A percentile compares a stretch with the other conserved stretches of the same genome.
These are phyloP conservation scores for Penicillium mononematosum DNA, from an alignment of 495 filamentous ascomycete genomes.

Conservation along the genomic window DNA sequence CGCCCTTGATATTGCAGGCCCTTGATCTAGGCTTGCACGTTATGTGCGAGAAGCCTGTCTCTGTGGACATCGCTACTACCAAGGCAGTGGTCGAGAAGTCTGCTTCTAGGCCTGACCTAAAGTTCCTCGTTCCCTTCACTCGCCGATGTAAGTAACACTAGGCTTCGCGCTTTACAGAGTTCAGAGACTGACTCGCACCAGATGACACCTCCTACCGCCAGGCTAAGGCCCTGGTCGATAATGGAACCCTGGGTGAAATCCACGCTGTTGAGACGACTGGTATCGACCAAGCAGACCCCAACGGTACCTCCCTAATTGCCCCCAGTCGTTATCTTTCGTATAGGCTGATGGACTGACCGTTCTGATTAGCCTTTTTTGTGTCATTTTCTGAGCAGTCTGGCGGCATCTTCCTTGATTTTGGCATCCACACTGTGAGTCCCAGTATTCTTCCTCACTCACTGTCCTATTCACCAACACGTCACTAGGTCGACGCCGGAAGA, in stretches of 20 bases:
- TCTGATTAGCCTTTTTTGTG: conserved; percentile 18
- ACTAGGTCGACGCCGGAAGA: conserved; percentile 19
- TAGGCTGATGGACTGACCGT: conserved; percentile 2
- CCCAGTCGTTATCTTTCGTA: not conserved
- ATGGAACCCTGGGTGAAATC: conserved; percentile 18
- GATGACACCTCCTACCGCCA: conserved; percentile 20
- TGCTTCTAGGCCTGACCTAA: conserved; percentile 69
- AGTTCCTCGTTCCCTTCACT: conserved; percentile 25
- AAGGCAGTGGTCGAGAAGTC: conserved; percentile 51
- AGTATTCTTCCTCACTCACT: not conserved
- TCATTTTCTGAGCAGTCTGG: conserved; percentile 19
- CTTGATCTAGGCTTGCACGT: conserved; percentile 20
- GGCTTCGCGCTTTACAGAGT: not conserved
- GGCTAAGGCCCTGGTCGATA: conserved; percentile 17
- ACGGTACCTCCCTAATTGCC: conserved; percentile 6
- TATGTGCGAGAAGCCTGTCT: conserved; percentile 28
- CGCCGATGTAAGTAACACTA: conserved; percentile 17
- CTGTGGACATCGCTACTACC: conserved; percentile 26
- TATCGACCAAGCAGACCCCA: conserved; percentile 20
- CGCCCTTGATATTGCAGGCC: conserved; percentile 19
- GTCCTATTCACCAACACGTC: conserved; percentile 2
- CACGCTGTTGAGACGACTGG: conserved; percentile 22
- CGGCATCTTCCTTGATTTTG: conserved; percentile 22
- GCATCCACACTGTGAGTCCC: conserved; percentile 18
- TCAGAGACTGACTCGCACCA: conserved; percentile 5